Evolutionary conservation across 257 asterid genomes (phyloP).

Genomic region (Ajuga chamaepitys): DNA sequence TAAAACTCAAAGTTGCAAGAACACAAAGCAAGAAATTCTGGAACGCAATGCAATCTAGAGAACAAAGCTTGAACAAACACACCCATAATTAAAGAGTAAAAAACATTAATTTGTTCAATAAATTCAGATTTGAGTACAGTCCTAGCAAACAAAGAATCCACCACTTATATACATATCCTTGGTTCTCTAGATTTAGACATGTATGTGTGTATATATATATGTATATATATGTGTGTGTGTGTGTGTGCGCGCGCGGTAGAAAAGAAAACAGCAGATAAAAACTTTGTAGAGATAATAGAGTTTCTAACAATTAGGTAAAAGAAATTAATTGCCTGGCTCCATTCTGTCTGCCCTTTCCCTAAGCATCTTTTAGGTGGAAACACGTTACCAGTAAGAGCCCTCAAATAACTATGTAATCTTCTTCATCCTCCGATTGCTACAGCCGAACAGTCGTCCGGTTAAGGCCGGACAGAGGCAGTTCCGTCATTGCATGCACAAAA

Average conservation of each 20-base stretch:
- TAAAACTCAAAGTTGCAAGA: no score
- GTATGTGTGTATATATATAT: slow-evolving; percentile 7
- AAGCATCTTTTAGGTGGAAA: slow-evolving; percentile 9
- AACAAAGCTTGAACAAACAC: no score
- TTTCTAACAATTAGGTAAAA: neutral
- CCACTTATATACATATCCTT: slow-evolving; percentile 4
- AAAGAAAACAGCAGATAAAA: neutral
- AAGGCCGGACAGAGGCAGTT: slow-evolving; percentile 7
- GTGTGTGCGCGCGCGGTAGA: no score
- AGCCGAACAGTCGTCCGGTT: neutral
- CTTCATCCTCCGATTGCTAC: slow-evolving; percentile 16
- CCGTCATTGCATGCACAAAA: slow-evolving; percentile 30
- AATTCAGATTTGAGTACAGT: neutral
- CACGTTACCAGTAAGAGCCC: slow-evolving; percentile 28
- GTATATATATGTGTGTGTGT: no score
- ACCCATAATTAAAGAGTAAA: no score
- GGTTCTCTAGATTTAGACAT: slow-evolving; percentile 9
- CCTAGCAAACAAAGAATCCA: neutral
- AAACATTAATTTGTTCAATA: neutral
- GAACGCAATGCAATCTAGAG: no score
- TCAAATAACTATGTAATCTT: slow-evolving; percentile 12
- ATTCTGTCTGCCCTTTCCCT: slow-evolving; percentile 88
- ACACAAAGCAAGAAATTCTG: no score
- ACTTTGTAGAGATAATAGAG: neutral
- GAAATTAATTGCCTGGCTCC: slow-evolving; percentile 72